phyloP scores from a whole-genome alignment of 2,329 filamentous ascomycete species.

The Aspergillus quadricinctus region DNA sequence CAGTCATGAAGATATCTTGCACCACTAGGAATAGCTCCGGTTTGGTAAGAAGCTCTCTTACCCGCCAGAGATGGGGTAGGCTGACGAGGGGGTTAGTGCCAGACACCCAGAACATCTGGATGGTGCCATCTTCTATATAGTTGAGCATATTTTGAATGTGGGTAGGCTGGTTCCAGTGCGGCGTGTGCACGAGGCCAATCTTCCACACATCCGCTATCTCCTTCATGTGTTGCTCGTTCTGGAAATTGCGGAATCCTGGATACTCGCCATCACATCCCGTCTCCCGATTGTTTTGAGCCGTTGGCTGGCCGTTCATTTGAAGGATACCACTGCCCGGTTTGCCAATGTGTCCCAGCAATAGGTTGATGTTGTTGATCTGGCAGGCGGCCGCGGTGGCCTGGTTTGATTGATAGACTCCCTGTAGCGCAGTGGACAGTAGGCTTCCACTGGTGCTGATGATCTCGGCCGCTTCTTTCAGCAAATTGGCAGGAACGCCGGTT shows the following conservation, averaged over 20 bases:
- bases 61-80: constrained; percentile 30
- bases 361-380: constrained; percentile 41
- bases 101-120: constrained; percentile 38
- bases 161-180: constrained; percentile 38
- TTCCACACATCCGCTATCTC: constrained; percentile 37
- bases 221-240: constrained; percentile 33
- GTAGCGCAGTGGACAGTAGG: constrained; percentile 36
- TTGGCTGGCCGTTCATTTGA: constrained; percentile 41
- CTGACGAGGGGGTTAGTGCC: constrained; percentile 39
- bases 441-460: constrained; percentile 30
- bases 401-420: constrained; percentile 41
- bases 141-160: constrained; percentile 36
- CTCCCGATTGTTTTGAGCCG: constrained; percentile 39
- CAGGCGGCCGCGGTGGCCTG: constrained; percentile 39
- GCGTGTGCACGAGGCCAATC: constrained; percentile 29
- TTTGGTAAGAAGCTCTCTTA: constrained; percentile 28
- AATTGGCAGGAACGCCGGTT: constrained; percentile 28
- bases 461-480: constrained; percentile 28
- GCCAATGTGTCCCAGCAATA: constrained; percentile 33
- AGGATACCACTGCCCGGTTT: constrained; percentile 33
- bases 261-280: constrained; percentile 38
- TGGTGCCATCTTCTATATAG: constrained; percentile 30
- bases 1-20: constrained; percentile 37
- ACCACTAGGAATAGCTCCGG: constrained; percentile 31
- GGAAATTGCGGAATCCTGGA: constrained; percentile 35